These are phyloP conservation scores for Xylariales sp. DNA, from an alignment of 2,329 filamentous ascomycete genomes.

Conservation along the genomic window DNA sequence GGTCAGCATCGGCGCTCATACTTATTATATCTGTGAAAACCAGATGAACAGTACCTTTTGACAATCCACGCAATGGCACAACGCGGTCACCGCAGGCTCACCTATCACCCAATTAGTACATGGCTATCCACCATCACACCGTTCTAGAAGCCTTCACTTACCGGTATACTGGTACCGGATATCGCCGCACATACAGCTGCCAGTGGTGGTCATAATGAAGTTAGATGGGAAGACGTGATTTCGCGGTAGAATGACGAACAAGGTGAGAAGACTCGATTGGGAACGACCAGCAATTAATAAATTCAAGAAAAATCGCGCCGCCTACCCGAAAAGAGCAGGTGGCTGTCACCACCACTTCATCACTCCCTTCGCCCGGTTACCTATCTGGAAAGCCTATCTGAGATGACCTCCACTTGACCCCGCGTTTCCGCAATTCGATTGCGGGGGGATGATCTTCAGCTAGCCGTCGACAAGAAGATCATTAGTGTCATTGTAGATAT, in stretches of 20 bases:
- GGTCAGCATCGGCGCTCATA: constrained; percentile 2
- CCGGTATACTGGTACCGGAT: constrained; percentile 28
- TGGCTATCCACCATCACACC: not conserved
- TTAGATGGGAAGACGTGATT: not conserved
- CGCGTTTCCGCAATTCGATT: constrained; percentile 2
- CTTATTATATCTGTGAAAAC: not conserved
- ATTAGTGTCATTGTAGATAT: too few relatives aligned
- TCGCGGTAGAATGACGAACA: not conserved
- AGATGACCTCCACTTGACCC: constrained; percentile 19
- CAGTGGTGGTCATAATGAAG: constrained; percentile 24
- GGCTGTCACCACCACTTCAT: not conserved
- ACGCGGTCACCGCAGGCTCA: constrained; percentile 25
- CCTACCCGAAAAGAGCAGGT: constrained; percentile 7
- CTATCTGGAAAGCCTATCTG: not conserved
- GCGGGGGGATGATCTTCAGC: not conserved
- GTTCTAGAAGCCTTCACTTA: constrained; percentile 5
- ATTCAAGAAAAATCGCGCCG: not conserved
- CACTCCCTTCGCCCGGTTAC: constrained; percentile 5
- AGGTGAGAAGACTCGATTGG: not conserved
- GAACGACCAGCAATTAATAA: not conserved
- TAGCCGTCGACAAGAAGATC: too few relatives aligned
- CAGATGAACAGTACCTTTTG: constrained; percentile 16
- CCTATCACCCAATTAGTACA: constrained; percentile 19
- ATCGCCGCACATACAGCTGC: constrained; percentile 27
- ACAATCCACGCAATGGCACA: constrained; percentile 29